phyloP scores from a whole-genome alignment of 2,329 filamentous ascomycete genomes.

The Thelonectria discophora region DNA sequence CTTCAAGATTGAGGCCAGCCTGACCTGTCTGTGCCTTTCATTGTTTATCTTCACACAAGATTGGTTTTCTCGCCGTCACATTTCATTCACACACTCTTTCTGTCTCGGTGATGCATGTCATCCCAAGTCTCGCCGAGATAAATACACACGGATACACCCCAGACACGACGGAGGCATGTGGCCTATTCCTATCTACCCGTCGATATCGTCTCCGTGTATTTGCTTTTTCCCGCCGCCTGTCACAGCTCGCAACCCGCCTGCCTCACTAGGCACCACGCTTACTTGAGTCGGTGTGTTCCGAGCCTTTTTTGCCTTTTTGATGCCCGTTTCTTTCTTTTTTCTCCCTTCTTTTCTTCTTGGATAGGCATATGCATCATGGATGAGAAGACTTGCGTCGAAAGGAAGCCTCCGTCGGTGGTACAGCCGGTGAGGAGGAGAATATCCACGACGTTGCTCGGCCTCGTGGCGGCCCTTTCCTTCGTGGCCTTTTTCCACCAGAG shows the following conservation, averaged over 20 bases:
- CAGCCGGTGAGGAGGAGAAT: slow-evolving; percentile 18
- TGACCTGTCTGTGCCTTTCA: slow-evolving; percentile 3
- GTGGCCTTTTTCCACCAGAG: slow-evolving; percentile 35
- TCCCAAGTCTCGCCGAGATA: not conserved
- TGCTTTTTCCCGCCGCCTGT: slow-evolving; percentile 18
- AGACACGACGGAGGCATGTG: slow-evolving; percentile 6
- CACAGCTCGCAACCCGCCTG: not conserved
- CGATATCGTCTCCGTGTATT: slow-evolving; percentile 9
- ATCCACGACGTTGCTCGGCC: slow-evolving; percentile 24
- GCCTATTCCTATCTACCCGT: not conserved
- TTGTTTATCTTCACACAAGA: not conserved
- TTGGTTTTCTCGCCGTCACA: too few relatives aligned
- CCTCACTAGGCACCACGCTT: not conserved
- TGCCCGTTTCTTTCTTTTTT: not conserved
- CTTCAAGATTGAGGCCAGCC: not conserved
- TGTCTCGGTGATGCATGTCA: not conserved
- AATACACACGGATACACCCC: too few relatives aligned
- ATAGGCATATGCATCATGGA: slow-evolving; percentile 25
- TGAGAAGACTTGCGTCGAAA: slow-evolving; percentile 29
- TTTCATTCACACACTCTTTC: too few relatives aligned
- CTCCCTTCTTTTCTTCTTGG: not conserved
- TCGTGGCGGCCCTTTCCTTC: slow-evolving; percentile 32
- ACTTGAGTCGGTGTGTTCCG: slow-evolving; percentile 4
- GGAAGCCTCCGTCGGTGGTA: slow-evolving; percentile 26
- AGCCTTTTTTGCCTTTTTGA: not conserved